Base-by-base conservation (phyloP, 495 filamentous ascomycete species). In the Penicillium argentinense region DNA sequence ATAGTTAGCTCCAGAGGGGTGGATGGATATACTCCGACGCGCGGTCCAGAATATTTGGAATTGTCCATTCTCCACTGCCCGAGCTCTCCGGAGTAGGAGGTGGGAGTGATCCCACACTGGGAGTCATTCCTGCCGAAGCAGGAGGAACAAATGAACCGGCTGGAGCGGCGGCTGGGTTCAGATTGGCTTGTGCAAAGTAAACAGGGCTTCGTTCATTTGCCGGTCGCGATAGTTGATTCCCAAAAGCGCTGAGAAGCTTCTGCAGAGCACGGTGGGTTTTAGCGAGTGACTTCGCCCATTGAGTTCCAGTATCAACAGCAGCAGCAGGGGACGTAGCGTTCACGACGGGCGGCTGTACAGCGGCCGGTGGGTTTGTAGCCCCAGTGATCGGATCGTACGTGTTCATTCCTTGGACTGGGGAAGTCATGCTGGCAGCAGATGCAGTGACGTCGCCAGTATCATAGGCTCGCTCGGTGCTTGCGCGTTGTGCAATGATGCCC, bases 21-120 rank as follows among this genome's bases (percentile, higher is more conserved):
- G 73, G 69, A 30, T 76, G 73, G 21, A 76, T 75, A 43, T 73
- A 76, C 49, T 76, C 73, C 21, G 64, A 59, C 13, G 73, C 73
- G 14, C 73, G 67, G 39, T 74, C 73, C 13, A 76, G 30, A 19
- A 76, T 59, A 43, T 70, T 74, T 2, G 69, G 71, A 11, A 71
- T 64, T 17, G 71, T 59, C 73, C 71, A 76, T 49, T 76, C 73
- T 8, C 73, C 65, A 42, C 73, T 74, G 17, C 63, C 68, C 9
- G 72, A 73, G 53, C 71, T 75, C 41, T 76, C 73, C 5, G 73
- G 73, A 1, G 73, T 76, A 28, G 70, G 68, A 1, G 73, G 73
- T 16, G 71, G 70, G 7, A 73, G 58, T 9, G 71, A 74, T 12
- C 64, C 59, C 27, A 68, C 40, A 40, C 55, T 67, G 0, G 69